Conservation (phyloP, 1,139 yeast genomes). For the Hansenula sp. region DNA sequence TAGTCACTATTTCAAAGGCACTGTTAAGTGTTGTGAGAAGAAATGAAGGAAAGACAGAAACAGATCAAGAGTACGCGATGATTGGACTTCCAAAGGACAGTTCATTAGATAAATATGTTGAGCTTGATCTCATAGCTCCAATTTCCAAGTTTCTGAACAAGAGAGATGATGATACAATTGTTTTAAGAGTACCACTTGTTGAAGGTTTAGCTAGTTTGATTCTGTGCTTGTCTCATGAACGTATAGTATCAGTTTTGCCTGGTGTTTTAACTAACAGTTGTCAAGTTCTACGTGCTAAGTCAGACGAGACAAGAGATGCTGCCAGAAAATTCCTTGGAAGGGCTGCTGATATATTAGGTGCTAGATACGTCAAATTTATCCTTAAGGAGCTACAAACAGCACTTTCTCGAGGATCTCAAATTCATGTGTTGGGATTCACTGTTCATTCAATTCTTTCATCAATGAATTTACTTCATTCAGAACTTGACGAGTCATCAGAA, state of each 20-base stretch:
- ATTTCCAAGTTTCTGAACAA: conserved; percentile 54
- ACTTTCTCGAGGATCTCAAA: conserved; percentile 83
- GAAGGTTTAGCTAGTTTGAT: conserved; percentile 76
- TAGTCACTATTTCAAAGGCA: conserved; percentile 61
- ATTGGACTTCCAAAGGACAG: conserved; percentile 33
- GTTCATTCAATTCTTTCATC: conserved; percentile 67
- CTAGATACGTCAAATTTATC: conserved; percentile 68
- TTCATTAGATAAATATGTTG: conserved; percentile 49
- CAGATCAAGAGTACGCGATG: conserved; percentile 13
- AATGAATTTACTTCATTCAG: conserved; percentile 59
- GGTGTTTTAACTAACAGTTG: conserved; percentile 81
- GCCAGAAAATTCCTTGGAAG: conserved; percentile 73
- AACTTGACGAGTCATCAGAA: conserved; percentile 63
- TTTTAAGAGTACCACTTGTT: conserved; percentile 71
- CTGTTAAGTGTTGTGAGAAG: conserved; percentile 34
- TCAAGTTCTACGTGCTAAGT: conserved; percentile 80
- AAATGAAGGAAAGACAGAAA: conserved; percentile 13
- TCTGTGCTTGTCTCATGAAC: conserved; percentile 56
- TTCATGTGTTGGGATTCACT: conserved; percentile 88
- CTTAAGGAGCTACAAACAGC: conserved; percentile 77
- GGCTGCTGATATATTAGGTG: conserved; percentile 63
- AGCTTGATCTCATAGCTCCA: conserved; percentile 57
- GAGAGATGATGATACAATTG: conserved; percentile 75
- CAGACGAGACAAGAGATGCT: conserved; percentile 86
- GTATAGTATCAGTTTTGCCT: conserved; percentile 60